Evolutionary conservation across 768 basidiomycete genomes (phyloP).

Genomic region (Tylopilus balloui): DNA sequence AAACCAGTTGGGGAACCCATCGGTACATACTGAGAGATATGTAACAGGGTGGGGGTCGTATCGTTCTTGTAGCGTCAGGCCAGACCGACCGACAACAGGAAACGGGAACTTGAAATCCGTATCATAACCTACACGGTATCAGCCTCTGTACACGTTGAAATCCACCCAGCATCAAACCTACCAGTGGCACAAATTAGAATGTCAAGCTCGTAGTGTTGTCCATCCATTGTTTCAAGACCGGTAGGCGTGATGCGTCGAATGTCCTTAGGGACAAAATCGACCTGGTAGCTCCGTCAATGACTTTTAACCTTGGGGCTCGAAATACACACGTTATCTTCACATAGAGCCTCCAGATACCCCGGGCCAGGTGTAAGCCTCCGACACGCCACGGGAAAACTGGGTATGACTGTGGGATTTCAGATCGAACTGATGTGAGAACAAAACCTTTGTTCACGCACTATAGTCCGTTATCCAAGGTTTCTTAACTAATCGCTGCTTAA

Average conservation of each 20-base stretch:
- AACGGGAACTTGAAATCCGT: constrained; percentile 45
- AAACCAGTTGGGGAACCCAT: constrained; percentile 72
- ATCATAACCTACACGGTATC: constrained; percentile 35
- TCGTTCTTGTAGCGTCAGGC: constrained; percentile 47
- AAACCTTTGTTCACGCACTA: constrained; percentile 1
- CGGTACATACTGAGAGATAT: constrained; percentile 55
- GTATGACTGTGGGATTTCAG: constrained; percentile 35
- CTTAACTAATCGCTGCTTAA: constrained; percentile 47
- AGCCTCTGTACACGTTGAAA: neutral
- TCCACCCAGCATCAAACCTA: neutral
- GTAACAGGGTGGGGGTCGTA: constrained; percentile 52
- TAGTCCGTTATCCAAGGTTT: constrained; percentile 60
- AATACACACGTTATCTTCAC: constrained; percentile 47
- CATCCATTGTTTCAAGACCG: constrained; percentile 57
- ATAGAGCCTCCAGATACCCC: constrained; percentile 63
- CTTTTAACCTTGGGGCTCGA: neutral
- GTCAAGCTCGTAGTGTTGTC: constrained; percentile 50
- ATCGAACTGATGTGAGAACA: neutral
- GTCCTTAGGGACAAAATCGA: constrained; percentile 46
- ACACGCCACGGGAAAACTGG: constrained; percentile 55
- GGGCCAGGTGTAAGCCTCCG: constrained; percentile 64
- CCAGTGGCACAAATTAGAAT: constrained; percentile 63
- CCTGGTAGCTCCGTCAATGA: neutral
- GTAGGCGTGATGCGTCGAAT: constrained; percentile 48
- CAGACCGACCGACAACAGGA: constrained; percentile 50